Conservation (phyloP, 768 basidiomycete genomes). For the Rhodotorula sphaerocarpa region DNA sequence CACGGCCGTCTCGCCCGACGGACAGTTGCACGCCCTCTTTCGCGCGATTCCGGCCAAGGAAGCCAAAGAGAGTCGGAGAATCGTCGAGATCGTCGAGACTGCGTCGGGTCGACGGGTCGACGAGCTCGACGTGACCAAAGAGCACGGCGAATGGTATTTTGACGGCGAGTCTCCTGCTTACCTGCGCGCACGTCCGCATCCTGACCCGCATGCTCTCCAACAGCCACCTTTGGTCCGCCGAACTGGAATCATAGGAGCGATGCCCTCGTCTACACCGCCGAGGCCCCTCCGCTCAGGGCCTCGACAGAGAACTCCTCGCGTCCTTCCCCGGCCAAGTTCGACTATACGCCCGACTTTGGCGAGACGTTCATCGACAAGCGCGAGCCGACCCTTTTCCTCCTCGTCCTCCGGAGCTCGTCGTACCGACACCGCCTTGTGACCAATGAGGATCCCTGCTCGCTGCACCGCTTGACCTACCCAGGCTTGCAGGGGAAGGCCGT, state of each 20-base stretch:
- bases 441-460: slow-evolving; percentile 1
- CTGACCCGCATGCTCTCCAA: neutral
- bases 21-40: slow-evolving; percentile 49
- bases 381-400: slow-evolving; percentile 52
- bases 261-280: slow-evolving; percentile 57
- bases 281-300: slow-evolving; percentile 47
- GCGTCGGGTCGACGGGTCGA: slow-evolving; percentile 46
- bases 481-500: slow-evolving; percentile 22
- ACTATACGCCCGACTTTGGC: slow-evolving; percentile 57
- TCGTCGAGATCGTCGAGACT: slow-evolving; percentile 56
- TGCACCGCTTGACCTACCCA: slow-evolving; percentile 17
- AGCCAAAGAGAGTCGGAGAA: slow-evolving; percentile 43
- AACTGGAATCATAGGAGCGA: slow-evolving; percentile 54
- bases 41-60: slow-evolving; percentile 42
- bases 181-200: too few species aligned
- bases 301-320: slow-evolving; percentile 30
- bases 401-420: slow-evolving; percentile 47
- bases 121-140: slow-evolving; percentile 54
- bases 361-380: slow-evolving; percentile 55
- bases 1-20: slow-evolving; percentile 48
- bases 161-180: slow-evolving; percentile 55
- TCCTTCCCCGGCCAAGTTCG: slow-evolving; percentile 45
- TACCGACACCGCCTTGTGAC: slow-evolving; percentile 17
- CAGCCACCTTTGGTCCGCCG: slow-evolving; percentile 53
- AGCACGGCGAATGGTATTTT: slow-evolving; percentile 56